Base-by-base conservation (phyloP, 139 green algal species). In the Closterium sp. region DNA sequence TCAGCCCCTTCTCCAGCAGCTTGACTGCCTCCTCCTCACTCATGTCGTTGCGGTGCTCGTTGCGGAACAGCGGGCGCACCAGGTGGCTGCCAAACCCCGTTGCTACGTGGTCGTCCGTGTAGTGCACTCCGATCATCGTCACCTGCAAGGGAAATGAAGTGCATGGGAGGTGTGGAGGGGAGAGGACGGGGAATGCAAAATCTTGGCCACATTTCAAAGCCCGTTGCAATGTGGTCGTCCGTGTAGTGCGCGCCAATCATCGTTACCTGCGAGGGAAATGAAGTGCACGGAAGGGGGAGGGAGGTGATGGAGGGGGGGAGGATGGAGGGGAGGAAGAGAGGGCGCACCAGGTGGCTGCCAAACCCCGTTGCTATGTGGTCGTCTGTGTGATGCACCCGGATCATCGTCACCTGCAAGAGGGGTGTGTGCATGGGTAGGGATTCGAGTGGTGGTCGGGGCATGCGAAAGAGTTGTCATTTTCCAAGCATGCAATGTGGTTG, bases 71-170 rank as follows among this genome's bases (percentile, higher is more conserved):
- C 24, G 98, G 98, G 31, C 97, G 94, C 9, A 97, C 97, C 85
- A 99, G 95, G 88, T 98, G 95, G 92, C 97, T 98, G 90, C 97
- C 98, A 94, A 99, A 99, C 10, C 98, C 98, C 90, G 97, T 97
- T 19, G 97, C 96, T 2, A 97, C 92, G 89, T 98, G 97, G 91
- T 42, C 38, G 70, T 95, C 92, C 62, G 62, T 96, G 95, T 98
- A 99, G 93, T 97, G 95, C 4, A 96, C 97, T 34, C 98, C 98
- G 34, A 99, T 97, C 98, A 99, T 99, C 13, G 79, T 86, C 79
- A 50, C 38, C 38, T 50, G 38, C 4, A 13, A 50, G 38, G n/a
- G n/a, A n/a, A n/a, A n/a, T n/a, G n/a, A n/a, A n/a, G n/a, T n/a
- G n/a, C n/a, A n/a, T n/a, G n/a, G n/a, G n/a, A n/a, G n/a, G n/a